Conservation (phyloP, 805 yeast genomes). For the Myxozyma lipomycoides region DNA sequence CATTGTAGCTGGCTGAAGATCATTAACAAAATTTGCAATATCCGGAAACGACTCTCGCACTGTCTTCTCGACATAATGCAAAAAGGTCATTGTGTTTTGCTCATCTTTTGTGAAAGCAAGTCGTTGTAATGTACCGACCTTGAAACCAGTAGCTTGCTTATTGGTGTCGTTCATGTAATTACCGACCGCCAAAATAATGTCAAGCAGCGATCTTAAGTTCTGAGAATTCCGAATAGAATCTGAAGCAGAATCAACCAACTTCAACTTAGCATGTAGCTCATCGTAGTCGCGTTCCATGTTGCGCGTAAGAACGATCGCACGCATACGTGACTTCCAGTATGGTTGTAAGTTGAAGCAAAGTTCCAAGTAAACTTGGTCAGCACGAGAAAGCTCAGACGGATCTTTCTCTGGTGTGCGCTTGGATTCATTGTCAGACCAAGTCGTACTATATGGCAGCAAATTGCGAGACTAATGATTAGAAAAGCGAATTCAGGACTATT, state of each 20-base stretch:
- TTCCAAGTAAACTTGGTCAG: slow-evolving; percentile 80
- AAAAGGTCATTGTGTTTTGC: slow-evolving; percentile 77
- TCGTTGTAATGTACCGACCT: slow-evolving; percentile 81
- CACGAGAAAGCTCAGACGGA: slow-evolving; percentile 72
- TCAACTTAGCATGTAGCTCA: slow-evolving; percentile 64
- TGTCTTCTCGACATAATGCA: slow-evolving; percentile 87
- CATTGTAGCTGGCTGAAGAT: slow-evolving; percentile 52
- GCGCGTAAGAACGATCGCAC: slow-evolving; percentile 69
- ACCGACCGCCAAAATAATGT: slow-evolving; percentile 85
- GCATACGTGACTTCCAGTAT: slow-evolving; percentile 89
- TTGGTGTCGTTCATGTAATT: slow-evolving; percentile 93
- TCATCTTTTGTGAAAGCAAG: slow-evolving; percentile 88
- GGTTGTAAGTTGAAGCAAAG: slow-evolving; percentile 76
- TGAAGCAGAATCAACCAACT: slow-evolving; percentile 69
- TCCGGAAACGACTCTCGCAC: slow-evolving; percentile 83
- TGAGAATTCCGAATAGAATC: slow-evolving; percentile 61
- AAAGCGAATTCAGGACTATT: neutral
- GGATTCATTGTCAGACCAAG: slow-evolving; percentile 51
- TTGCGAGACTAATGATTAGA: slow-evolving; percentile 48
- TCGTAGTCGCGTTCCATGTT: slow-evolving; percentile 74
- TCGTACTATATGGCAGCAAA: slow-evolving; percentile 75
- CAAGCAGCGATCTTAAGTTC: slow-evolving; percentile 67
- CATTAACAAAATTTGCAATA: slow-evolving; percentile 66
- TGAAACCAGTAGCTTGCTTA: slow-evolving; percentile 91
- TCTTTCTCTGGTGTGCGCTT: slow-evolving; percentile 56